Evolutionary conservation across 176 grass and related monocot genomes (phyloP).

Genomic region (Stipa capillata): DNA sequence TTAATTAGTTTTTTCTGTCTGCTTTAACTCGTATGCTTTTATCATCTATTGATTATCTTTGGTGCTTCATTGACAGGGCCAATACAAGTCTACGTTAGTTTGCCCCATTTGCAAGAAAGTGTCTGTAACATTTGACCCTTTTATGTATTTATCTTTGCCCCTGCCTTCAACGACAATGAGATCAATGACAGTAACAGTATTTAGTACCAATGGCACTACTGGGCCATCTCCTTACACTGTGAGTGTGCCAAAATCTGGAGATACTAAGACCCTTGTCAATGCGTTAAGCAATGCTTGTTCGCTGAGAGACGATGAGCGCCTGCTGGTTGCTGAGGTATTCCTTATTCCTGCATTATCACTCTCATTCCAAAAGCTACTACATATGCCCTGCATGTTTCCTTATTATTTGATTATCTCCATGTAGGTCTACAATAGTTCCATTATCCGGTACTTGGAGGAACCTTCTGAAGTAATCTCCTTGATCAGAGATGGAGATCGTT

Average conservation of each 20-base stretch:
- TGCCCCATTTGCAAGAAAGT: constrained; percentile 88
- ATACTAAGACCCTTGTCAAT: constrained; percentile 56
- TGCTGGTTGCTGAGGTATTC: constrained; percentile 82
- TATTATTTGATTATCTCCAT: constrained; percentile 6
- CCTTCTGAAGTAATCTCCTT: constrained; percentile 78
- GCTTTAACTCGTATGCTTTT: neutral
- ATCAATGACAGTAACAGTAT: constrained; percentile 79
- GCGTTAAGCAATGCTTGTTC: constrained; percentile 62
- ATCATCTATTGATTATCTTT: constrained; percentile 8
- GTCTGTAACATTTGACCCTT: constrained; percentile 89
- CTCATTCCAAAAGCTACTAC: neutral
- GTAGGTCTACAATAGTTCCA: constrained; percentile 71
- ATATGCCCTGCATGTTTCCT: neutral
- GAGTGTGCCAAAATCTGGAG: constrained; percentile 67
- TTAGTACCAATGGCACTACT: constrained; percentile 49
- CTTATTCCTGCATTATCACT: constrained; percentile 8
- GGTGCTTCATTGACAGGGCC: constrained; percentile 63
- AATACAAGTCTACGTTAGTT: constrained; percentile 93
- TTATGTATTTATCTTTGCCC: constrained; percentile 96
- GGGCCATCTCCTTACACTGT: constrained; percentile 69
- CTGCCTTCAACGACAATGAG: constrained; percentile 78
- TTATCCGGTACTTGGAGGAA: constrained; percentile 84
- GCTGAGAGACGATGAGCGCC: constrained; percentile 58
- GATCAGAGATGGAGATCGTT: constrained; percentile 80
- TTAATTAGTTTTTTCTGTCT: neutral